phyloP scores from a whole-genome alignment of 169 alveolate species.

The Eimeria tenella region DNA sequence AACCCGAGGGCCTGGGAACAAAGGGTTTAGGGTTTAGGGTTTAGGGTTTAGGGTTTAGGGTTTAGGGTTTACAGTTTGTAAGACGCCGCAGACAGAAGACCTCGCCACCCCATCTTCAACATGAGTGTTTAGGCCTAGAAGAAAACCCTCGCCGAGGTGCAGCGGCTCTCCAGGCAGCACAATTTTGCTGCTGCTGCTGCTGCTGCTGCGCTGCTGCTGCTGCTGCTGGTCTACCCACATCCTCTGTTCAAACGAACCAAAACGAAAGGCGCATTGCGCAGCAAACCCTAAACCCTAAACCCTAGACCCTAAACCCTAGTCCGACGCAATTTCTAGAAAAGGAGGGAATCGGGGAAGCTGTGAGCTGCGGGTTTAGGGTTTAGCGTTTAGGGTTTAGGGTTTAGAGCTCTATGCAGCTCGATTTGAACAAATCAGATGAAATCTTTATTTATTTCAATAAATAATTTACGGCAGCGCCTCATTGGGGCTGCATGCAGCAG shows the following conservation, averaged over 20 bases:
- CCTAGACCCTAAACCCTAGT: too few relatives aligned
- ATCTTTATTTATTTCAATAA: not conserved
- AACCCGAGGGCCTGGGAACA: too few relatives aligned
- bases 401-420: not conserved
- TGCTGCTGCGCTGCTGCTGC: slow-evolving; percentile 5
- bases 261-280: not conserved
- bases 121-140: not conserved
- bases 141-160: slow-evolving; percentile 24
- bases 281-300: slow-evolving; percentile 19
- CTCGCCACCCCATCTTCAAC: slow-evolving; percentile 11
- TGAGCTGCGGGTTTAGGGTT: not conserved
- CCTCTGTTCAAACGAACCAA: not conserved
- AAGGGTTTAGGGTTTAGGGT: too few relatives aligned
- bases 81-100: slow-evolving; percentile 11
- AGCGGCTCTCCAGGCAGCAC: slow-evolving; percentile 47
- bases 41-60: slow-evolving; percentile 17
- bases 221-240: slow-evolving; percentile 14
- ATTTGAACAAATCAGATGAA: too few relatives aligned
- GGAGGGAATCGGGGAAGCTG: not conserved
- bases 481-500: slow-evolving; percentile 49
- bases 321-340: too few relatives aligned
- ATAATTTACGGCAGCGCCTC: not conserved
- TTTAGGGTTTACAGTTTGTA: slow-evolving; percentile 19
- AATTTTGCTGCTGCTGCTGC: slow-evolving; percentile 42
- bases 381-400: slow-evolving; percentile 16